These are phyloP conservation scores for Naganishia vaughanmartiniae DNA, from an alignment of 768 basidiomycete species.

Conservation along the genomic window DNA sequence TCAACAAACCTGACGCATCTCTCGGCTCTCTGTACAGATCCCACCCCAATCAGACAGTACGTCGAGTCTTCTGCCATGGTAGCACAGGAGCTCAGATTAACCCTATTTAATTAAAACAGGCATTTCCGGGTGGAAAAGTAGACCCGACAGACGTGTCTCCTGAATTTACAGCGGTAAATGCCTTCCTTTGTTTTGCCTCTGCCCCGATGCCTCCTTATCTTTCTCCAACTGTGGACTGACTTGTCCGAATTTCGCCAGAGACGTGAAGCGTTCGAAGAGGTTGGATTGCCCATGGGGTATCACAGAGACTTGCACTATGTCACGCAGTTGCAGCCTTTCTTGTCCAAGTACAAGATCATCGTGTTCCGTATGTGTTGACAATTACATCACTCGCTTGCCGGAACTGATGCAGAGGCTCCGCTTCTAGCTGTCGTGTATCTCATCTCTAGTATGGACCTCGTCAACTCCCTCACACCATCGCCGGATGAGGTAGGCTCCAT, in stretches of 20 bases:
- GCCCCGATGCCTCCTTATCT: neutral
- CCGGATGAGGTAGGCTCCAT: conserved; percentile 70
- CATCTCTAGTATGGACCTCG: conserved; percentile 59
- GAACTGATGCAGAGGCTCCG: no score
- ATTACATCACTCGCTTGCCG: neutral
- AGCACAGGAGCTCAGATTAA: neutral
- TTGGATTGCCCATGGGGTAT: conserved; percentile 61
- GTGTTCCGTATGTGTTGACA: conserved; percentile 60
- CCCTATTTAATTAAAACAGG: conserved; percentile 44
- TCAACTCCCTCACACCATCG: conserved; percentile 60
- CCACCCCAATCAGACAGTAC: conserved; percentile 33
- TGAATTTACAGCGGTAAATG: conserved; percentile 70
- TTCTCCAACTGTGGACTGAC: neutral
- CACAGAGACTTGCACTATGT: conserved; percentile 63
- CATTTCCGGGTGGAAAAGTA: conserved; percentile 75
- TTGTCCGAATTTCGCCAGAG: conserved; percentile 55
- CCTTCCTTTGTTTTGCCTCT: neutral
- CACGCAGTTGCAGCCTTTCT: conserved; percentile 64
- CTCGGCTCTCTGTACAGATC: conserved; percentile 50
- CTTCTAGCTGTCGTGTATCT: conserved; percentile 64
- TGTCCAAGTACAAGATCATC: conserved; percentile 61
- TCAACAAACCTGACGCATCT: no score
- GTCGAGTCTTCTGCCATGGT: neutral
- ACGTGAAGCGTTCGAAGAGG: conserved; percentile 83
- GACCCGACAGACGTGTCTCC: conserved; percentile 66